A percentile compares a stretch with the other conserved stretches of the same genome.
Evolutionary conservation across 345 rosid species (phyloP).

Genomic region (Rhodamnia rubescens): DNA sequence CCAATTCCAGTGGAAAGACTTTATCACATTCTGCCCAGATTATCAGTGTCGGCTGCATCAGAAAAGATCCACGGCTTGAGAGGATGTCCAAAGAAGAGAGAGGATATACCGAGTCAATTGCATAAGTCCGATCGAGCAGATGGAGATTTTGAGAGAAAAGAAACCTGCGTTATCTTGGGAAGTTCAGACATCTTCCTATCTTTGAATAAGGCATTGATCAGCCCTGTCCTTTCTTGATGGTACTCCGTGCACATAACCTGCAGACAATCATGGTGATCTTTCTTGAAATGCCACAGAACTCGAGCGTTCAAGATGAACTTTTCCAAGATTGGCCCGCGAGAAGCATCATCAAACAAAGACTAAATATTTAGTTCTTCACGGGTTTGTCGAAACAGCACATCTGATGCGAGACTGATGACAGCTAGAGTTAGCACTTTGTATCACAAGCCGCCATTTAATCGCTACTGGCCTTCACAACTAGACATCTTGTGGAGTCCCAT

Average conservation of each 20-base stretch:
- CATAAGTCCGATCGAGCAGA: not conserved
- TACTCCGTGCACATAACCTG: not conserved
- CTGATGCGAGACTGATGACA: not conserved
- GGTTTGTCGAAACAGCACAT: not conserved
- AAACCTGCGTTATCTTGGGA: constrained; percentile 5
- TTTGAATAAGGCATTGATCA: constrained; percentile 2
- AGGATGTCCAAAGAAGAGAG: not conserved
- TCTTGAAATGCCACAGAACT: not conserved
- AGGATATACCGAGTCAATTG: not conserved
- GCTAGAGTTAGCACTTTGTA: not conserved
- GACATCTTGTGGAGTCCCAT: not conserved
- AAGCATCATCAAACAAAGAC: not conserved
- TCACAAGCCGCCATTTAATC: not conserved
- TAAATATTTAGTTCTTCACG: not conserved
- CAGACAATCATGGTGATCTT: not conserved
- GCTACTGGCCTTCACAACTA: not conserved
- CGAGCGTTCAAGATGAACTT: not conserved
- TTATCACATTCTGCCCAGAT: constrained; percentile 4
- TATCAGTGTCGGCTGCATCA: constrained; percentile 1
- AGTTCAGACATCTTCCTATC: constrained; percentile 1
- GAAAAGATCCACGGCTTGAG: not conserved
- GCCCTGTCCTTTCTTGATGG: not conserved
- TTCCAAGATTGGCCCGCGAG: not conserved
- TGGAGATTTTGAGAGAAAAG: not conserved
- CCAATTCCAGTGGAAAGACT: constrained; percentile 4